A percentile compares a stretch with the other conserved stretches of the same genome.
These are phyloP conservation scores for Nigrospora oryzae DNA, from an alignment of 2,329 filamentous ascomycete species.

Conservation along the genomic window DNA sequence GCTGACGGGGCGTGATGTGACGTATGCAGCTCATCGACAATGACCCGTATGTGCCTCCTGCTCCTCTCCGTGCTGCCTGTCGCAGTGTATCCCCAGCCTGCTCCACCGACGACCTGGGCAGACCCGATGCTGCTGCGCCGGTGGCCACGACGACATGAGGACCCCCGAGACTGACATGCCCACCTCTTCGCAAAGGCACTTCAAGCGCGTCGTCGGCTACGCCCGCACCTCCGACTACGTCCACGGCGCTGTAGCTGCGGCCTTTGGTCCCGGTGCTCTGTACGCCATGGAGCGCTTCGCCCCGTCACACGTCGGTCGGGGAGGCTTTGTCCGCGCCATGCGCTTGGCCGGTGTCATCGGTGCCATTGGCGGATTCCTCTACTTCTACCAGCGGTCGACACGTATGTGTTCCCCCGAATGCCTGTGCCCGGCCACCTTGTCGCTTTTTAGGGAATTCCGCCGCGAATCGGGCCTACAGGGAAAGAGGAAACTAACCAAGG, in stretches of 20 bases:
- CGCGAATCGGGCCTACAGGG: background rate
- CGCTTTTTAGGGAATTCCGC: background rate
- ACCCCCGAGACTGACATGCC: no score
- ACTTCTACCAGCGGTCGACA: slow-evolving; percentile 76
- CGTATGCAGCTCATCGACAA: slow-evolving; percentile 84
- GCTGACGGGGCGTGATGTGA: background rate
- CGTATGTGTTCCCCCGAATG: slow-evolving; percentile 48
- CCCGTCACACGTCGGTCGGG: slow-evolving; percentile 76
- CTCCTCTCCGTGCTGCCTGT: slow-evolving; percentile 3
- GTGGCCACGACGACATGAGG: no score
- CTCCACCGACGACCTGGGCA: slow-evolving; percentile 12
- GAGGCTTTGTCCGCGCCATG: slow-evolving; percentile 76
- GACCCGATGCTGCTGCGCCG: slow-evolving; percentile 1
- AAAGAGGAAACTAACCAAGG: background rate
- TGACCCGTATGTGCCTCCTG: slow-evolving; percentile 68
- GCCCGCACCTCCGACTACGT: slow-evolving; percentile 78
- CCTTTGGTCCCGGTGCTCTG: slow-evolving; percentile 67
- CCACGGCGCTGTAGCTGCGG: slow-evolving; percentile 57
- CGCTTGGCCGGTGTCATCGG: slow-evolving; percentile 69
- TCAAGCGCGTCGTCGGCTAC: slow-evolving; percentile 84
- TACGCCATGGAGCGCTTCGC: slow-evolving; percentile 74
- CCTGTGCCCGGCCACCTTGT: background rate
- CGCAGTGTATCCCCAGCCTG: background rate
- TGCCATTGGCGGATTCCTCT: slow-evolving; percentile 68
- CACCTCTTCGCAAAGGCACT: slow-evolving; percentile 51